Evolutionary conservation across 164 flowering plant species (phyloP).

Genomic region (Magnolia kwangsiensis): DNA sequence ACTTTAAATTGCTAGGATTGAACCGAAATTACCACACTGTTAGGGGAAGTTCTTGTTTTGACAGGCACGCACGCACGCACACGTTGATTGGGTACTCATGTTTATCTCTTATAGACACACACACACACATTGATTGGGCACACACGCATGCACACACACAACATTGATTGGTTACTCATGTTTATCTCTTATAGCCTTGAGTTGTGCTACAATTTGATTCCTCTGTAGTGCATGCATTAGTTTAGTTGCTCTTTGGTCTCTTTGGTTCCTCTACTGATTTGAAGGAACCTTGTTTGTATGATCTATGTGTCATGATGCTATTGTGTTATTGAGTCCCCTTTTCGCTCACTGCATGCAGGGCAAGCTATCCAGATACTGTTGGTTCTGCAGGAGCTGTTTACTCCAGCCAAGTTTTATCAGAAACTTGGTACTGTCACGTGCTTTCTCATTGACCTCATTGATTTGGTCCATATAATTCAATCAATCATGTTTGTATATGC

Average conservation of each 20-base stretch:
- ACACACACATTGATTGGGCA: too few species aligned
- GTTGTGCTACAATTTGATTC: too few species aligned
- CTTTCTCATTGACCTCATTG: background rate
- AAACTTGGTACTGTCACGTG: background rate
- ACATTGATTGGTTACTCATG: too few species aligned
- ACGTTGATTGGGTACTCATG: too few species aligned
- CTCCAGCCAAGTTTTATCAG: background rate
- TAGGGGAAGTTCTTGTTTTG: too few species aligned
- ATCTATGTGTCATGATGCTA: background rate
- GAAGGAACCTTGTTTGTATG: too few species aligned
- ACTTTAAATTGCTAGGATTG: too few species aligned
- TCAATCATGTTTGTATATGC: background rate
- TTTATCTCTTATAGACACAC: too few species aligned
- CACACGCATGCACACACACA: too few species aligned
- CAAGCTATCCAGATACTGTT: background rate
- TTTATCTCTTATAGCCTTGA: too few species aligned
- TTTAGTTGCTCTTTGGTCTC: slow-evolving; percentile 46
- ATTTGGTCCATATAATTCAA: background rate
- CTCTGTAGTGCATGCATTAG: background rate
- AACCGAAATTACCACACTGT: too few species aligned
- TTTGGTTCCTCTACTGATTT: slow-evolving; percentile 28
- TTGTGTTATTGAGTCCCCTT: background rate
- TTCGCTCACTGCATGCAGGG: background rate
- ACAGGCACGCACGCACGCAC: too few species aligned
- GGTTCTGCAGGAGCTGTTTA: background rate